Conservation (phyloP, 225 moss, liverwort and hornwort species). For the Physcomitrellopsis africana region DNA sequence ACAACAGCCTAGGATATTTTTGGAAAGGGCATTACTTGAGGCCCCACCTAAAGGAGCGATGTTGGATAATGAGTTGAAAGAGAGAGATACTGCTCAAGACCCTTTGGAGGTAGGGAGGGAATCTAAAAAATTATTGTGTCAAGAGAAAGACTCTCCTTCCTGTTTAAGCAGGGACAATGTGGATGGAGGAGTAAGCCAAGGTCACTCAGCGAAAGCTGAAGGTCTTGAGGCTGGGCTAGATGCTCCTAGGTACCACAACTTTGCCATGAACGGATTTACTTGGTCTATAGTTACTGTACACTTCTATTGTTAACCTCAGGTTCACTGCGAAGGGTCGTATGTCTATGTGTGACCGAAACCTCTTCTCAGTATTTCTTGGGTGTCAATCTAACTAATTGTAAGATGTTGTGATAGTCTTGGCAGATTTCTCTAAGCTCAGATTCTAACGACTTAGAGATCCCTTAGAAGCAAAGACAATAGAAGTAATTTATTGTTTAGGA, state of each 20-base stretch:
- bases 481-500: not conserved
- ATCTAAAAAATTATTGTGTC: not conserved
- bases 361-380: not conserved
- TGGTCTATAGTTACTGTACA: not conserved
- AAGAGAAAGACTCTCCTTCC: conserved; percentile 10
- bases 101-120: not conserved
- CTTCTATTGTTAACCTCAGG: conserved; percentile 5
- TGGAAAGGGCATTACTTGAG: not conserved
- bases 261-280: not conserved
- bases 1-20: not conserved
- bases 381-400: not conserved
- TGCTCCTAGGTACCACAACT: conserved; percentile 38
- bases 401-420: conserved; percentile 14
- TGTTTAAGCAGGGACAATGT: conserved; percentile 8
- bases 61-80: conserved; percentile 20
- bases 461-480: not conserved
- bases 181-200: conserved; percentile 22
- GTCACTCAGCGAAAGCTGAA: not conserved
- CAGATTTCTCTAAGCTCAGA: not conserved
- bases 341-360: conserved; percentile 6
- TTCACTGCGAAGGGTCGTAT: not conserved
- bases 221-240: conserved; percentile 21
- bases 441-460: not conserved
- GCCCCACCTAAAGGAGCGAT: not conserved
- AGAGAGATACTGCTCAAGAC: not conserved